Percentiles rank a stretch among this genome's conserved stretches.
Evolutionary conservation across 1,284 basidiomycete species (phyloP).

Genomic region (Apiotrichum veenhuisii): DNA sequence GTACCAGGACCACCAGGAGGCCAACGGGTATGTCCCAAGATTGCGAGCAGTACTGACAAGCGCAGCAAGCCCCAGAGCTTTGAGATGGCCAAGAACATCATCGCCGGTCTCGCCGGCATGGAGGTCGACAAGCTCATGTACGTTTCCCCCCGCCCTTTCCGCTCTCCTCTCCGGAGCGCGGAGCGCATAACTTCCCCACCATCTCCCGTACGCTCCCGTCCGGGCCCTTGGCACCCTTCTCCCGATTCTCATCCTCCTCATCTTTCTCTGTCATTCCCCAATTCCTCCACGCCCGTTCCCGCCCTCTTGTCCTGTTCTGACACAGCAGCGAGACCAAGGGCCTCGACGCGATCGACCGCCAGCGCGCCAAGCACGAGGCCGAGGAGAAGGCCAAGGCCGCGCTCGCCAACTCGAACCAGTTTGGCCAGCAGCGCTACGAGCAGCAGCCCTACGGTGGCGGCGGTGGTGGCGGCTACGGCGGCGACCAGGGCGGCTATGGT

Average conservation of each 20-base stretch:
- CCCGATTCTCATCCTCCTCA: no score
- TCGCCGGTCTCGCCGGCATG: constrained; percentile 30
- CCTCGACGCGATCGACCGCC: constrained; percentile 21
- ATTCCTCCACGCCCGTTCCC: neutral
- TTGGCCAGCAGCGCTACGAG: constrained; percentile 16
- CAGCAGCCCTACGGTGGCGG: constrained; percentile 11
- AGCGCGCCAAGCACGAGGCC: constrained; percentile 26
- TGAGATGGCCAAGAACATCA: constrained; percentile 31
- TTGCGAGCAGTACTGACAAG: neutral
- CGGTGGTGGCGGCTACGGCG: constrained; percentile 1
- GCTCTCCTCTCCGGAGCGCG: no score
- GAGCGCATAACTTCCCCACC: no score
- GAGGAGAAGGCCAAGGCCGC: constrained; percentile 22
- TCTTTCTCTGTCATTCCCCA: no score
- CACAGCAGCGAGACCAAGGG: constrained; percentile 26
- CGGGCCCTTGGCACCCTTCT: no score
- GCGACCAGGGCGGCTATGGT: constrained; percentile 3
- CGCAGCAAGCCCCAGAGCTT: constrained; percentile 21
- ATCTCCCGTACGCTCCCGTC: no score
- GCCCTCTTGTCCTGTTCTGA: neutral
- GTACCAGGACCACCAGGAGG: constrained; percentile 31
- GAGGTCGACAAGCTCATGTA: constrained; percentile 38
- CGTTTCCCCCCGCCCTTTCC: constrained; percentile 1
- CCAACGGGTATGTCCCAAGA: constrained; percentile 20
- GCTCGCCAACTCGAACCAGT: constrained; percentile 20